Base-by-base conservation (phyloP, 495 filamentous ascomycete genomes). In the Jackrogersella multiformis region DNA sequence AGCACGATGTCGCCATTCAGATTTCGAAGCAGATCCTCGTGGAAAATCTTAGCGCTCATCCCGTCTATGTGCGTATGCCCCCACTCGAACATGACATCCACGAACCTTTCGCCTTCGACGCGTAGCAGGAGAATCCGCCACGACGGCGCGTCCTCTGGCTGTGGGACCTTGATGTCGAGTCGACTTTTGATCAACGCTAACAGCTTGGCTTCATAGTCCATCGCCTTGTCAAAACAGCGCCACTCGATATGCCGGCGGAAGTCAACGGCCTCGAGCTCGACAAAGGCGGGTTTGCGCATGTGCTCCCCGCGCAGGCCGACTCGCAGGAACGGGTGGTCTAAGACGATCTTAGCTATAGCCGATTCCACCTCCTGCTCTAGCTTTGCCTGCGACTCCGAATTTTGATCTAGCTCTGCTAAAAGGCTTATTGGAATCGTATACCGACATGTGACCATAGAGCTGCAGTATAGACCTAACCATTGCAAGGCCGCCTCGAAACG, bases 41-140 rank as follows among this genome's bases (percentile, higher is more conserved):
- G 78, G 35, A 80, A 79, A 5, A 68, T 30, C 36, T 71, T 72
- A 4, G 70, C 74, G 49, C 75, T 72, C 5, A 71, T 74, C 1
- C 79, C 78, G 57, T 80, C 78, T 4, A 64, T 64, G 10, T 77
- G 63, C 5, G 66, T 48, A 20, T 81, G 79, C 21, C 76, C 77
- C 18, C 65, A 73, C 16, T 74, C 74, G 51, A 77, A 74, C 20
- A 78, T 51, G 24, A 74, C 63, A 38, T 77, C 73, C 10, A 78
- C 5, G 13, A 60, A 52, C 24, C 13, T 4, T 2, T 26, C 41
- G 13, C 55, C 32, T 20, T 56, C 42, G 12, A 32, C 15, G 23
- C 23, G 55, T 1, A 78, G 32, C 28, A 75, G 49, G 8, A 70
- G 55, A 8, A 78, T 61, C 41, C 70, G 74, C 77, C 77, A 80